Conservation (phyloP, 2,329 filamentous ascomycete species). For the Fusarium neocosmosporiellum region DNA sequence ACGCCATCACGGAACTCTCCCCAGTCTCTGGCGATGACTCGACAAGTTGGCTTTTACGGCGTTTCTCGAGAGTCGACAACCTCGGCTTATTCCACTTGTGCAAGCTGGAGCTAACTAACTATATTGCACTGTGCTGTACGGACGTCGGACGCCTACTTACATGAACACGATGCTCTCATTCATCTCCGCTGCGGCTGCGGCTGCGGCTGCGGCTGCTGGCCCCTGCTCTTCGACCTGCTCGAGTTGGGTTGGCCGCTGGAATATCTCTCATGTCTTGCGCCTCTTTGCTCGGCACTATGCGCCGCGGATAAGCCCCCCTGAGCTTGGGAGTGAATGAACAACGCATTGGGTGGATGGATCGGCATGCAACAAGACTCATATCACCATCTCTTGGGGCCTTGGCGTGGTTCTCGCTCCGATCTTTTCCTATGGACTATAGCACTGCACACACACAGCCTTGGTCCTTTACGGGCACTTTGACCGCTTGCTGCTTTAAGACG, state of each 20-base stretch:
- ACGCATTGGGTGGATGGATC: conserved; percentile 32
- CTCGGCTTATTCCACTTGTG: conserved; percentile 32
- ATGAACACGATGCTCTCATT: not conserved
- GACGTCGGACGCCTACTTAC: not conserved
- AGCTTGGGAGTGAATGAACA: conserved; percentile 29
- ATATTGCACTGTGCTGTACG: not conserved
- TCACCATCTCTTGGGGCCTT: conserved; percentile 29
- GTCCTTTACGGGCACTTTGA: conserved; percentile 7
- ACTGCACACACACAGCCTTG: not conserved
- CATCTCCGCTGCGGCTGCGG: conserved; percentile 26
- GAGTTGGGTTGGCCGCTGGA: conserved; percentile 10
- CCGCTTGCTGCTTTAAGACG: conserved; percentile 17
- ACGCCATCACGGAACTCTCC: conserved; percentile 28
- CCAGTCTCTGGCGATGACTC: conserved; percentile 15
- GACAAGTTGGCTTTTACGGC: conserved; percentile 23
- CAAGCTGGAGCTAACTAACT: not conserved
- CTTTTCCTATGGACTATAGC: conserved; percentile 14
- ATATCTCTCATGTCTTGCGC: conserved; percentile 28
- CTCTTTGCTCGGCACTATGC: conserved; percentile 25
- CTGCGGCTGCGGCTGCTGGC: conserved; percentile 16
- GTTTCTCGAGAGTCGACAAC: conserved; percentile 16
- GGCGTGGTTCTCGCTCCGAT: conserved; percentile 20
- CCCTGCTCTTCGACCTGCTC: not conserved
- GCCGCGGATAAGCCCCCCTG: conserved; percentile 31
- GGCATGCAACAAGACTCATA: conserved; percentile 28